Conservation (phyloP, 169 alveolate genomes). For the Neospora caninum region DNA sequence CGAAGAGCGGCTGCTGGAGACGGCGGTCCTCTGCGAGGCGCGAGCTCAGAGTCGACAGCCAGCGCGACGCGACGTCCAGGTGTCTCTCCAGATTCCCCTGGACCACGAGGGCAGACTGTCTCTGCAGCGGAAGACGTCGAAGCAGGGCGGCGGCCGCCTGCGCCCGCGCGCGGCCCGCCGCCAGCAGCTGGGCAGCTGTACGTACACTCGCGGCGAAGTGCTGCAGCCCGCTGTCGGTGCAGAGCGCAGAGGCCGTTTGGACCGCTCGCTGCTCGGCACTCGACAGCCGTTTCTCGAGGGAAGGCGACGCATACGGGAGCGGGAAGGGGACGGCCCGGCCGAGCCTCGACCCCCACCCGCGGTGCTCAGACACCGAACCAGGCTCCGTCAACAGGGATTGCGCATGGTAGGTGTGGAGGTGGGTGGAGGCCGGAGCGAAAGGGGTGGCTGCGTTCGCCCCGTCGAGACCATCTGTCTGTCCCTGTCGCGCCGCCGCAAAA, state of each 20-base stretch:
- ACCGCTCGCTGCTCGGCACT: constrained; percentile 19
- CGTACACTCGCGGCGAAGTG: constrained; percentile 9
- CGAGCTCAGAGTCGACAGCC: neutral
- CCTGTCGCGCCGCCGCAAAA: neutral
- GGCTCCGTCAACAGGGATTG: neutral
- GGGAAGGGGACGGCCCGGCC: neutral
- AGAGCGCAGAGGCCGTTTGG: neutral
- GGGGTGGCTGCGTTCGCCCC: neutral
- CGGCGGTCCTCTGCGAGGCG: neutral
- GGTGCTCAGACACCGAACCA: neutral
- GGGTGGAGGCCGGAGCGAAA: neutral
- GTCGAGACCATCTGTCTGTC: neutral
- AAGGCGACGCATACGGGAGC: constrained; percentile 15
- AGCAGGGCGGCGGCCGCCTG: constrained; percentile 17
- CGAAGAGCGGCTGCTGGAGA: constrained; percentile 23
- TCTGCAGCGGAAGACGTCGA: neutral
- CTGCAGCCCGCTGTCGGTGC: constrained; percentile 35
- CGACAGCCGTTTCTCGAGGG: neutral
- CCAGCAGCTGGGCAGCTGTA: constrained; percentile 26
- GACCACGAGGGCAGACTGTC: constrained; percentile 2
- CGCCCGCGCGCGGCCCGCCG: constrained; percentile 27
- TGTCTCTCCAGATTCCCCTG: constrained; percentile 29
- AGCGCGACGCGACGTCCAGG: neutral
- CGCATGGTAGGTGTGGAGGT: neutral
- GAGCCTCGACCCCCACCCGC: neutral